phyloP scores from a whole-genome alignment of 1,284 basidiomycete species.

The Fistulina hepatica region DNA sequence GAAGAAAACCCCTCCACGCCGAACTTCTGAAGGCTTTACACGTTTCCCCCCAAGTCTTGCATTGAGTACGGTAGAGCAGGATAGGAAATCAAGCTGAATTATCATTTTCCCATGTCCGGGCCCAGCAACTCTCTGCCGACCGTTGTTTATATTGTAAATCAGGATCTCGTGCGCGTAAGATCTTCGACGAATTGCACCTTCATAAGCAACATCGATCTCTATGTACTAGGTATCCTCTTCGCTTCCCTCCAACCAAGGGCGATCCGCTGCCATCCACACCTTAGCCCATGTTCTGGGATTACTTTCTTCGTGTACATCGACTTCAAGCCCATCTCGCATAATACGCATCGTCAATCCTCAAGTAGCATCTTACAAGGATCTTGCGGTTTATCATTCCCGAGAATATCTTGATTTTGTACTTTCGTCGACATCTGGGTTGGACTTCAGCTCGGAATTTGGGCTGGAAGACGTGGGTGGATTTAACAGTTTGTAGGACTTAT shows the following conservation, averaged over 20 bases:
- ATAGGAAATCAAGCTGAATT: no score
- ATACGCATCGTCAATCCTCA: conserved; percentile 42
- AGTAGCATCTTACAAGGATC: conserved; percentile 39
- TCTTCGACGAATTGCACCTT: neutral
- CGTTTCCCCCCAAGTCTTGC: no score
- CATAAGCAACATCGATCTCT: neutral
- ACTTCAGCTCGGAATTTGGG: conserved; percentile 38
- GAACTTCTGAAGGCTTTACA: no score
- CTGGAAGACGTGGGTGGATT: conserved; percentile 47
- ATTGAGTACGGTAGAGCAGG: no score
- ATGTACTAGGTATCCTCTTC: conserved; percentile 46
- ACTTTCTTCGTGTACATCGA: conserved; percentile 24
- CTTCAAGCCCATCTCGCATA: conserved; percentile 7
- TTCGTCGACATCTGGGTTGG: no score
- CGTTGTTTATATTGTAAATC: neutral
- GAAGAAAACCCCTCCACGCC: no score
- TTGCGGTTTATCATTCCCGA: conserved; percentile 44
- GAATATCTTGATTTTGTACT: conserved; percentile 49
- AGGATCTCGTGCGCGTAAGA: neutral
- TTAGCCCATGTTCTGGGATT: conserved; percentile 53
- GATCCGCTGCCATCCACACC: conserved; percentile 75
- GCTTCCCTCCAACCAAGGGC: conserved; percentile 72
- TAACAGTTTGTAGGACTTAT: neutral
- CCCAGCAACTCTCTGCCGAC: no score
- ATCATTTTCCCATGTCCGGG: no score